Conservation (phyloP, 257 asterid species). For the Verbena officinalis region DNA sequence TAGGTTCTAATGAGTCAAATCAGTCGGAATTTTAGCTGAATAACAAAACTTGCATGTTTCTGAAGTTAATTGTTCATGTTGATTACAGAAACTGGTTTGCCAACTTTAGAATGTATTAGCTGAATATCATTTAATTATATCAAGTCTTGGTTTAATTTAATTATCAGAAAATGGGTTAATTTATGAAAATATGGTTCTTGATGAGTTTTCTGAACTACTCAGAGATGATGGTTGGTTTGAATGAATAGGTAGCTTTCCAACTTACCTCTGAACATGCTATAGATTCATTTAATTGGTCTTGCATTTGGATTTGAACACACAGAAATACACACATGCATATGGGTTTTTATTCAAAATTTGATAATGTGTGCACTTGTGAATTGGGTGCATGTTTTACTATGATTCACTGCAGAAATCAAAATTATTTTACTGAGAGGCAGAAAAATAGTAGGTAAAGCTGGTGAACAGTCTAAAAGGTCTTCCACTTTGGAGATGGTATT, state of each 20-base stretch:
- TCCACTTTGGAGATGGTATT: conserved; percentile 23
- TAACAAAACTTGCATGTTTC: conserved; percentile 23
- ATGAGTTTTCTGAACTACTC: not conserved
- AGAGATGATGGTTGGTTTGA: not conserved
- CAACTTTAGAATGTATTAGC: not conserved
- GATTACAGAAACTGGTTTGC: not conserved
- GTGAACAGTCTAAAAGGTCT: conserved; percentile 47
- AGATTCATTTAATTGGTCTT: conserved; percentile 17
- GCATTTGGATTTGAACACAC: not conserved
- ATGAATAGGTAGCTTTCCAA: not conserved
- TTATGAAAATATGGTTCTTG: not conserved
- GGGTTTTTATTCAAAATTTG: too few species aligned
- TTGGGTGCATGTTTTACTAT: conserved; percentile 15
- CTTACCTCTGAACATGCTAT: too few species aligned
- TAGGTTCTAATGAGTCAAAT: conserved; percentile 43
- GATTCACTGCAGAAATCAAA: conserved; percentile 22
- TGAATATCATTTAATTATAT: not conserved
- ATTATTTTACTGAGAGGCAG: conserved; percentile 30
- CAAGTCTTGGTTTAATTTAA: too few species aligned
- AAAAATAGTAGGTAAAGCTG: conserved; percentile 64
- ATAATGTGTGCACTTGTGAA: conserved; percentile 12
- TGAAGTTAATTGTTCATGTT: conserved; percentile 17
- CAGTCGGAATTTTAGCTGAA: conserved; percentile 28
- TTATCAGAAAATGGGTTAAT: too few species aligned
- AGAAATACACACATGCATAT: not conserved